Conservation (phyloP, 331 rosid genomes). For the Rhamnella rubrinervis region DNA sequence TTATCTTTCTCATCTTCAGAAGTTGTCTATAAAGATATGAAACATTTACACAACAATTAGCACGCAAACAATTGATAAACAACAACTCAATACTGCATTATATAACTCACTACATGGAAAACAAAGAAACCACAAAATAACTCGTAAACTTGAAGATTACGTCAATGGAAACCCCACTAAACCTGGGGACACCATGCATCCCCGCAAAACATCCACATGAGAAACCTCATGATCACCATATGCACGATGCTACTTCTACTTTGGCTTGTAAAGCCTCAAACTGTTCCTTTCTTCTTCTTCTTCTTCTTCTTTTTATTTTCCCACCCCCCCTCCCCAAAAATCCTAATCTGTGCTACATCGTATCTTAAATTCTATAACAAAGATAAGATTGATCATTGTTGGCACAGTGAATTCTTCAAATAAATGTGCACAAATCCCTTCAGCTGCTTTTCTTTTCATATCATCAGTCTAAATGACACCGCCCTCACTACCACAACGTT, state of each 20-base stretch:
- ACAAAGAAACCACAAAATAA: conserved; percentile 6
- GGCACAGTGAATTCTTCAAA: too few relatives aligned
- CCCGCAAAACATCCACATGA: neutral
- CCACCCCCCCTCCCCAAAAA: too few relatives aligned
- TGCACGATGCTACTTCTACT: neutral
- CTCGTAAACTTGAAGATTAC: neutral
- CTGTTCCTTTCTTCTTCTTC: neutral
- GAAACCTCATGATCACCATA: neutral
- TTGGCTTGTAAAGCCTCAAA: neutral
- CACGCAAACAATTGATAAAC: neutral
- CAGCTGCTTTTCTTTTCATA: too few relatives aligned
- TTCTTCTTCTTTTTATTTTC: too few relatives aligned
- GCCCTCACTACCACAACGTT: too few relatives aligned
- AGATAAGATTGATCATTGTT: too few relatives aligned
- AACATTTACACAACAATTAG: neutral
- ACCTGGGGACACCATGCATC: neutral
- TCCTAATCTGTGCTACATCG: too few relatives aligned
- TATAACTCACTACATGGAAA: neutral
- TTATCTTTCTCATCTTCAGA: conserved; percentile 50
- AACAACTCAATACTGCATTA: neutral
- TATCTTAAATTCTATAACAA: too few relatives aligned
- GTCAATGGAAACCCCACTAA: neutral
- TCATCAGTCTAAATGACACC: too few relatives aligned
- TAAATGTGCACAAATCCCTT: too few relatives aligned
- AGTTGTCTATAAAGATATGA: conserved; percentile 31